phyloP scores from a whole-genome alignment of 1,139 yeast genomes.

The Yamadazyma friedrichii region DNA sequence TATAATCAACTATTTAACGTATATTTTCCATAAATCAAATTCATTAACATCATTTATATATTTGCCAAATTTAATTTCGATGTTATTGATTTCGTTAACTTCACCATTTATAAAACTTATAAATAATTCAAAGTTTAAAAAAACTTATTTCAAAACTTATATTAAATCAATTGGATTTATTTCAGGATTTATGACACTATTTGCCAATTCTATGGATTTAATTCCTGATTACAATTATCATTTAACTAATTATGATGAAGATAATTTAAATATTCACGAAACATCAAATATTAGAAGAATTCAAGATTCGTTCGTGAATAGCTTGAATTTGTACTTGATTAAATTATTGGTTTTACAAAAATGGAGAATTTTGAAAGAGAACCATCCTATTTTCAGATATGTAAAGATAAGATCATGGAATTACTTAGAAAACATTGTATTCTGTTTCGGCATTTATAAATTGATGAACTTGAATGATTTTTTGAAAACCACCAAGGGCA shows the following conservation, averaged over 20 bases:
- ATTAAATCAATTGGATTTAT: constrained; percentile 36
- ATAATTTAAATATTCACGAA: constrained; percentile 10
- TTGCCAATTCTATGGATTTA: constrained; percentile 24
- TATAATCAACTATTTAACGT: constrained; percentile 20
- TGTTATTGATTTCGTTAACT: constrained; percentile 34
- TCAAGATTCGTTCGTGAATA: constrained; percentile 28
- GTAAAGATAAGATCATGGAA: constrained; percentile 31
- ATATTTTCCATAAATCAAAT: constrained; percentile 29
- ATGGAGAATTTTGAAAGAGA: constrained; percentile 43
- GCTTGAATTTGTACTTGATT: constrained; percentile 33
- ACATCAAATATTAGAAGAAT: constrained; percentile 23
- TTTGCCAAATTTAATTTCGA: constrained; percentile 36
- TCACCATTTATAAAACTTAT: constrained; percentile 28
- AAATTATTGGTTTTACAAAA: constrained; percentile 38
- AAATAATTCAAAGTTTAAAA: constrained; percentile 20
- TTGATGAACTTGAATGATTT: constrained; percentile 41
- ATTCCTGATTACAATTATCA: constrained; percentile 26
- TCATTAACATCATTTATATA: constrained; percentile 37
- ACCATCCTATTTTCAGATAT: constrained; percentile 33
- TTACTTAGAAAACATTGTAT: constrained; percentile 32
- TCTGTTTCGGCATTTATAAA: constrained; percentile 41
- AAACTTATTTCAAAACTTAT: constrained; percentile 32
- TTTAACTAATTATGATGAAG: constrained; percentile 14
- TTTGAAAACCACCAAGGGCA: constrained; percentile 19
- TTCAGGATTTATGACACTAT: constrained; percentile 32